Evolutionary conservation across 2,329 filamentous ascomycete species (phyloP).

Genomic region (Ophiocordyceps camponoti-leonardi): DNA sequence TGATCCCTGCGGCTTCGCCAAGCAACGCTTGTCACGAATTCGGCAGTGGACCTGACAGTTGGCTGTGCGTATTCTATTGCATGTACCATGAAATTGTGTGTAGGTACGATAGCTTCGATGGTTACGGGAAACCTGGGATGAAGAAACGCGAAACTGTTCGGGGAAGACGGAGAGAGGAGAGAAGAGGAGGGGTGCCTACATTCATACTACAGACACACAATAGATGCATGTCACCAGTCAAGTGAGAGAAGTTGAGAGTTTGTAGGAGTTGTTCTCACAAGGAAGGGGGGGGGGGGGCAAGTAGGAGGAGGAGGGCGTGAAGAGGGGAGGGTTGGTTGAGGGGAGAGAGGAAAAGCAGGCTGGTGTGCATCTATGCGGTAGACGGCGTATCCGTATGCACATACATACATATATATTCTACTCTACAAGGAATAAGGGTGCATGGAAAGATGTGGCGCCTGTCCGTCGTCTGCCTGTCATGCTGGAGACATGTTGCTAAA

Average conservation of each 20-base stretch:
- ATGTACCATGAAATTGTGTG: background rate
- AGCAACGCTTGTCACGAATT: constrained; percentile 6
- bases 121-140: constrained; percentile 5
- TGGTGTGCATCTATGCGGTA: background rate
- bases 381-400: background rate
- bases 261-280: background rate
- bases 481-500: constrained; percentile 4
- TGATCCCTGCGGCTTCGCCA: constrained; percentile 2
- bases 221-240: constrained; percentile 1
- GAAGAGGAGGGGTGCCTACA: background rate
- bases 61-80: background rate
- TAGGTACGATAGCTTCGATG: background rate
- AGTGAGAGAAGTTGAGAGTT: background rate
- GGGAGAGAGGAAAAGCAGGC: no score
- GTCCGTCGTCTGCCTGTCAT: constrained; percentile 1
- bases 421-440: no score
- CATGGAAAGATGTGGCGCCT: background rate
- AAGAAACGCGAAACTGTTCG: constrained; percentile 3
- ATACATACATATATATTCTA: no score
- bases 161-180: constrained; percentile 2
- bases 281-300: no score
- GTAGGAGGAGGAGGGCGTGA: background rate
- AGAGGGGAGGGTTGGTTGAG: background rate
- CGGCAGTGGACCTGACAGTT: constrained; percentile 6
- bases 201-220: no score